Evolutionary conservation across 2,329 filamentous ascomycete species (phyloP).

Genomic region (Aspergillus phoenicis): DNA sequence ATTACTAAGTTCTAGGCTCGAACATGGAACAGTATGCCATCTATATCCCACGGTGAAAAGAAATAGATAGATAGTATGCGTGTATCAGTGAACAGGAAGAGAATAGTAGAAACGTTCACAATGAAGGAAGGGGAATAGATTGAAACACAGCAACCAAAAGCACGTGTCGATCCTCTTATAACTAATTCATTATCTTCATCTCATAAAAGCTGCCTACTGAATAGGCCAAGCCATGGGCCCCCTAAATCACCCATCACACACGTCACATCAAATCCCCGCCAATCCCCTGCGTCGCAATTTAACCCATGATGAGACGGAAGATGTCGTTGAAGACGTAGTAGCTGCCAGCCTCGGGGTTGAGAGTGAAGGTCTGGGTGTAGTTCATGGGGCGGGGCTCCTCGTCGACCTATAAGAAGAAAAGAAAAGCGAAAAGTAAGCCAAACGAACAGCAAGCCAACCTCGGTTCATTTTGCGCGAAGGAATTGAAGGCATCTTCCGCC

Average conservation of each 20-base stretch:
- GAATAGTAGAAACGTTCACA: background rate
- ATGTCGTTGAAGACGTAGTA: constrained; percentile 94
- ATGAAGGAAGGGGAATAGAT: background rate
- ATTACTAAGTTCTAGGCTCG: background rate
- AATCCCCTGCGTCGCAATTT: background rate
- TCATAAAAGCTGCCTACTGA: constrained; percentile 1
- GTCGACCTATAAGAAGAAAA: constrained; percentile 64
- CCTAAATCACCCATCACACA: background rate
- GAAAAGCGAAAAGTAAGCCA: background rate
- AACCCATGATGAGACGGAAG: constrained; percentile 73
- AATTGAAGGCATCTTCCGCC: background rate
- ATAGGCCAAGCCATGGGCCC: background rate
- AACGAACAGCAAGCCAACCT: background rate
- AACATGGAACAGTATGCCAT: no score
- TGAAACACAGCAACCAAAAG: background rate
- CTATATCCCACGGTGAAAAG: no score
- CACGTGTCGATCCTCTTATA: background rate
- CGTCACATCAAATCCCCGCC: background rate
- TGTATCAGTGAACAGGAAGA: background rate
- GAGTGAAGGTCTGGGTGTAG: constrained; percentile 88
- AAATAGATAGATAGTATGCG: background rate
- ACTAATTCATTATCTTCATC: constrained; percentile 23
- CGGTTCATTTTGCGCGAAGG: no score
- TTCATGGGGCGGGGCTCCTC: constrained; percentile 84
- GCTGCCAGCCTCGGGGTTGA: constrained; percentile 69